Evolutionary conservation across 2,329 filamentous ascomycete genomes (phyloP), one percentile per base, ranked within the genome.

Genomic region (Neurospora sp.): DNA sequence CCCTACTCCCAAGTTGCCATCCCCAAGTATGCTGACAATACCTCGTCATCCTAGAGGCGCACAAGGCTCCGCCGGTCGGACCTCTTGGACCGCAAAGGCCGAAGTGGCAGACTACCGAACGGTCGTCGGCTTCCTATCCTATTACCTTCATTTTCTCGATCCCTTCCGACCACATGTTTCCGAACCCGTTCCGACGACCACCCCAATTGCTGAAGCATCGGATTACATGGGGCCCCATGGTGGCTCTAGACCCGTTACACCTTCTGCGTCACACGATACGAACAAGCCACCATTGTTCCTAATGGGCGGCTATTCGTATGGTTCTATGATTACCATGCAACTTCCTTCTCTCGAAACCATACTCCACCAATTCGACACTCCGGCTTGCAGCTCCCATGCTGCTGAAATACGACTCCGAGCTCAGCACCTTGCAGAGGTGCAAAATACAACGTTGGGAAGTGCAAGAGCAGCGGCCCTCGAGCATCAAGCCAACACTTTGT

Each of bases 281-380:
- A 36, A 33, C 15, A 17, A 33, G 23, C 33, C 73, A 1, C 80
- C 79, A 2, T 69, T 83, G 66, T 76, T 89, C 2, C 75, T 97
- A 5, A 82, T 96, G 5, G 90, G 86, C 0, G 95, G 94, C 6
- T 97, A 97, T 78, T 97, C 92, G 0, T 97, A 97, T 78, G 96
- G 96, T 62, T 92, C 93, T 4, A 86, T 97, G 76, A 87, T 98
- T 46, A 89, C 92, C 2, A 88, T 87, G 0, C 88, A 90, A 70
- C 84, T 97, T 0, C 92, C 93, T 0, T 83, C 88, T 0, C 80
- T 90, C 41, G 78, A 82, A 11, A 79, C 83, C 0, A 87, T 96
- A 37, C 79, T 92, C 33, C 78, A 83, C 1, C 80, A 85, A 0
- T 93, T 96, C 74, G 77, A 80, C 8, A 78, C 80, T 0, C 85